Conservation (phyloP, 2,329 filamentous ascomycete genomes). For the Trichophaea hybrida region DNA sequence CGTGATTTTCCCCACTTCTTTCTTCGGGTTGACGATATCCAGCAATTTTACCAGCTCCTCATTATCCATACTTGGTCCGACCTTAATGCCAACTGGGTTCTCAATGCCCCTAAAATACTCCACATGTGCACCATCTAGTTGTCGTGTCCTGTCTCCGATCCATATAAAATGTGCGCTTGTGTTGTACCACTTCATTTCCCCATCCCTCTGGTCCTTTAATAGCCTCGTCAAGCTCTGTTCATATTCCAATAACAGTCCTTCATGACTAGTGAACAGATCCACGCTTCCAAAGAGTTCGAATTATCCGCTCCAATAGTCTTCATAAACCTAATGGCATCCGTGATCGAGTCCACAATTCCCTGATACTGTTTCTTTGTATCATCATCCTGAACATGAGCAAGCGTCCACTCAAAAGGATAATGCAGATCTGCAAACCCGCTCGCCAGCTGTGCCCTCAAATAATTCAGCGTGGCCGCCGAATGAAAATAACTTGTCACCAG, state of each 20-base stretch:
- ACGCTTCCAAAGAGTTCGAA: slow-evolving; percentile 72
- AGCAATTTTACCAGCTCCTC: slow-evolving; percentile 66
- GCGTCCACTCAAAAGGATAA: slow-evolving; percentile 82
- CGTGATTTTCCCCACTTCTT: slow-evolving; percentile 83
- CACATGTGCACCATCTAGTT: slow-evolving; percentile 83
- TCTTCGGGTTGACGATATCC: slow-evolving; percentile 65
- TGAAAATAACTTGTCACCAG: slow-evolving; percentile 89
- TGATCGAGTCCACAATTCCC: slow-evolving; percentile 69
- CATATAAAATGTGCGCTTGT: slow-evolving; percentile 95
- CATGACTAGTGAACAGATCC: slow-evolving; percentile 89
- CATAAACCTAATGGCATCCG: slow-evolving; percentile 87
- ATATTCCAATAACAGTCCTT: slow-evolving; percentile 86
- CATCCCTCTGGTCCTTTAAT: slow-evolving; percentile 48
- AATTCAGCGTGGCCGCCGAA: slow-evolving; percentile 88
- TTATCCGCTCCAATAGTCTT: slow-evolving; percentile 81
- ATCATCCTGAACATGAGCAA: slow-evolving; percentile 79
- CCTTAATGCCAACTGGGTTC: slow-evolving; percentile 93
- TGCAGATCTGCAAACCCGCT: slow-evolving; percentile 90
- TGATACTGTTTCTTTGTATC: slow-evolving; percentile 75
- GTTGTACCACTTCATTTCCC: slow-evolving; percentile 52
- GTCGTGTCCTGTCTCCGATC: slow-evolving; percentile 92
- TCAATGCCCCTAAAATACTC: slow-evolving; percentile 95
- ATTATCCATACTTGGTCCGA: slow-evolving; percentile 69
- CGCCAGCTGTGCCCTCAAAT: slow-evolving; percentile 66
- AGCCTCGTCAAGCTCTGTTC: slow-evolving; percentile 73